Base-by-base conservation (phyloP, 805 yeast species). In the Kuraishia molischiana region DNA sequence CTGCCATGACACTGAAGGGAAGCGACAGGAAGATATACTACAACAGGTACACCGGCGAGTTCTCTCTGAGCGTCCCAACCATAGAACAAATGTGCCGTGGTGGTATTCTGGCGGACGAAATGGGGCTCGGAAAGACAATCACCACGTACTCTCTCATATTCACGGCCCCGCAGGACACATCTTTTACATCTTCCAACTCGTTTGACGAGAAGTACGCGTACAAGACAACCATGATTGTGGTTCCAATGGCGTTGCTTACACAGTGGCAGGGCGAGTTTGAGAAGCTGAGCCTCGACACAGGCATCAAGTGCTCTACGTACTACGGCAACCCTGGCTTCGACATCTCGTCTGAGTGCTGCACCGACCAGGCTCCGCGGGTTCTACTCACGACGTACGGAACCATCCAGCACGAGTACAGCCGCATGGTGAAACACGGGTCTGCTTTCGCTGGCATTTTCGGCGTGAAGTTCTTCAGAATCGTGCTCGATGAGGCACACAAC, bases 61-160 rank as follows among this genome's bases (percentile, higher is more conserved):
- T 90, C 39, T 75, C 90, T 1, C 47, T 74, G 13, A 69, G 71
- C 18, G 75, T 72, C 43, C 97, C 96, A 1, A 48, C 77, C 10
- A 62, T 86, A 30, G 74, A 68, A 41, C 66, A 79, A 2, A 50
- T 70, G 15, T 69, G 79, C 35, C 66, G 67, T 35, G 97, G 97
- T 28, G 97, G 97, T 2, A 83, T 89, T 17, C 61, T 89, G 13
- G 95, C 97, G 0, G 97, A 89, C 61, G 97, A 89, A 55, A 89
- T 89, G 97, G 97, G 97, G 0, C 65, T 89, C 6, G 97, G 97
- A 32, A 89, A 89, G 53, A 89, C 97, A 0, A 82, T 89, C 19
- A 82, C 95, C 1, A 76, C 95, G 0, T 58, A 86, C 37, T 71
- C 96, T 0, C 59, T 90, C 35, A 66, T 89, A 10, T 74, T 81